Conservation (phyloP, 2,329 filamentous ascomycete species). For the Lecanoromycetidae sp. region DNA sequence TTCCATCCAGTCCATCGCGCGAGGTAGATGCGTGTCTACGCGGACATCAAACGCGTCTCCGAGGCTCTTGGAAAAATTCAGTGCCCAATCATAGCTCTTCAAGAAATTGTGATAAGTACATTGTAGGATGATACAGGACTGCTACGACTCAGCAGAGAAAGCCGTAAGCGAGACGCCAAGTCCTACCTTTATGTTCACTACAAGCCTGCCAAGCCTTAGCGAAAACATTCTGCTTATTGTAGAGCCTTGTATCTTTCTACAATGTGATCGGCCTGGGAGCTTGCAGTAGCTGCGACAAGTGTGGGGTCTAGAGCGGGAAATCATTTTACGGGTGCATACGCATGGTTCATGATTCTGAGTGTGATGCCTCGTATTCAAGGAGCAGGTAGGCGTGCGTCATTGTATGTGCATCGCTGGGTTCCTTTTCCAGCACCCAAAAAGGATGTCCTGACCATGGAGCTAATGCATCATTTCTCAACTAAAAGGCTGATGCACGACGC, state of each 20-base stretch:
- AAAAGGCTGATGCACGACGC: neutral
- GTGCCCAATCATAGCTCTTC: neutral
- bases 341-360: neutral
- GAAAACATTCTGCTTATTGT: neutral
- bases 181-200: neutral
- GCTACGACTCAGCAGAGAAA: neutral
- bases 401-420: conserved; percentile 8
- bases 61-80: neutral
- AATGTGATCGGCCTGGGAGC: conserved; percentile 1
- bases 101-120: neutral
- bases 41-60: neutral
- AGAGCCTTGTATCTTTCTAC: conserved; percentile 3
- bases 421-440: neutral
- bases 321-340: conserved; percentile 4
- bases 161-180: conserved; percentile 12
- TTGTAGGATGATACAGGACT: conserved; percentile 1
- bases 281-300: conserved; percentile 20
- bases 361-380: neutral
- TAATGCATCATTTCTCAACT: neutral
- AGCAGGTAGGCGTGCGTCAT: neutral
- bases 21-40: neutral
- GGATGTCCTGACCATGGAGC: neutral
- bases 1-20: neutral
- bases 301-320: conserved; percentile 6
- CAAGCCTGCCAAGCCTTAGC: neutral